phyloP scores from a whole-genome alignment of 805 yeast genomes.

The Huiozyma sinensis region DNA sequence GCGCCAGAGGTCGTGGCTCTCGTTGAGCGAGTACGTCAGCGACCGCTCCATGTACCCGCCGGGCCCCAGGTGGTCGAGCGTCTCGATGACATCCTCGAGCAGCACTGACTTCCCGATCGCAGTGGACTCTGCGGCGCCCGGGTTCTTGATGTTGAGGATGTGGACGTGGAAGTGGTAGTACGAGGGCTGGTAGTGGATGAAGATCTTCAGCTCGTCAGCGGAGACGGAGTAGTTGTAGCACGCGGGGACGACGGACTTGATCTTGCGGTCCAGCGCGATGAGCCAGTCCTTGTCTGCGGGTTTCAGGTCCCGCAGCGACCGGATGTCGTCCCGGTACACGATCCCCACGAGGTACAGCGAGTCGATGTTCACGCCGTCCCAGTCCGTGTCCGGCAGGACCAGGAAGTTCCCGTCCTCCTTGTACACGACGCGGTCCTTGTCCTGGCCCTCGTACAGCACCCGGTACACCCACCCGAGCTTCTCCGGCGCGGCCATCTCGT shows the following conservation, averaged over 20 bases:
- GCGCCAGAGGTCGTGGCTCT: slow-evolving; percentile 66
- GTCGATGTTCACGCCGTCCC: slow-evolving; percentile 71
- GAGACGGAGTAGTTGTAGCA: slow-evolving; percentile 35
- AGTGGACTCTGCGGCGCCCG: slow-evolving; percentile 51
- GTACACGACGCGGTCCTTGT: slow-evolving; percentile 67
- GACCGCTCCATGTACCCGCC: slow-evolving; percentile 50
- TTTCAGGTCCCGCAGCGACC: slow-evolving; percentile 67
- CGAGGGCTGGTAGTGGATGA: slow-evolving; percentile 90
- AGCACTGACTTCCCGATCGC: slow-evolving; percentile 72
- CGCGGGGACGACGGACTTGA: slow-evolving; percentile 38
- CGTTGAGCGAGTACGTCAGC: slow-evolving; percentile 60
- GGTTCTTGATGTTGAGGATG: slow-evolving; percentile 64
- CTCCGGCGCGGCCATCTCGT: slow-evolving; percentile 56
- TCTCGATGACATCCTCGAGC: slow-evolving; percentile 72
- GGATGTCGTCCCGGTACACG: slow-evolving; percentile 55
- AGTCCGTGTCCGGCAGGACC: slow-evolving; percentile 88
- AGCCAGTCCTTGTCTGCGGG: slow-evolving; percentile 50
- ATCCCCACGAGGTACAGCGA: slow-evolving; percentile 71
- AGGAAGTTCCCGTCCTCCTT: slow-evolving; percentile 52
- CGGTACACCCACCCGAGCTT: slow-evolving; percentile 84
- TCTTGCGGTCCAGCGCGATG: slow-evolving; percentile 33
- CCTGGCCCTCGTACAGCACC: slow-evolving; percentile 72
- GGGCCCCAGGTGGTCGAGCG: slow-evolving; percentile 40
- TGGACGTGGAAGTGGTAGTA: slow-evolving; percentile 94
- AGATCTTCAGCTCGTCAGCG: slow-evolving; percentile 55